A percentile compares a stretch with the other conserved stretches of the same genome.
Evolutionary conservation across 2,329 filamentous ascomycete species (phyloP).

Genomic region (Basipetospora chlamydospora): DNA sequence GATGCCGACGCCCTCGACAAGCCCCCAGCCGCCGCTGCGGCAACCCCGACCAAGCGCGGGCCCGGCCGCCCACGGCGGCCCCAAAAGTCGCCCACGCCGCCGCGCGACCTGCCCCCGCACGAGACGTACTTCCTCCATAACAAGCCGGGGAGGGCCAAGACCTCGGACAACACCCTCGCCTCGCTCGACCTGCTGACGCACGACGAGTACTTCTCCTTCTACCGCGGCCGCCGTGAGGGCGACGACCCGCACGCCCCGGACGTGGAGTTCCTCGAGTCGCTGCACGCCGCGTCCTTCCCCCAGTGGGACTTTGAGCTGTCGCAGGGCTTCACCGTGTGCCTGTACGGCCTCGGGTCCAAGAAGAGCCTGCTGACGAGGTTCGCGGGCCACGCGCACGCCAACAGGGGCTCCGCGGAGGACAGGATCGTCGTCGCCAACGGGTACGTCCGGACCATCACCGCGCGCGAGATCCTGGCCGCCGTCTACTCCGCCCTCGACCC

Average conservation of each 20-base stretch:
- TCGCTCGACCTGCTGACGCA: constrained; percentile 68
- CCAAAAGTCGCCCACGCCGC: constrained; percentile 62
- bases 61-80: constrained; percentile 19
- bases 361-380: constrained; percentile 59
- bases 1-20: constrained; percentile 19
- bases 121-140: constrained; percentile 94
- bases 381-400: constrained; percentile 47
- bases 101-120: constrained; percentile 68
- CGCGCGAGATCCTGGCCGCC: constrained; percentile 56
- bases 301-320: constrained; percentile 89
- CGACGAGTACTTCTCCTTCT: constrained; percentile 69
- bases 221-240: constrained; percentile 38
- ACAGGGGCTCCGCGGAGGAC: constrained; percentile 13
- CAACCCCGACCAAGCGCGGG: constrained; percentile 36
- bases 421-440: constrained; percentile 76
- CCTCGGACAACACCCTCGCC: constrained; percentile 72
- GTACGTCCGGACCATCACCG: constrained; percentile 51
- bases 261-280: constrained; percentile 52
- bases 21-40: constrained; percentile 19
- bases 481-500: constrained; percentile 49
- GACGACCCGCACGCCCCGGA: constrained; percentile 57
- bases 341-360: constrained; percentile 92
- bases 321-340: constrained; percentile 74
- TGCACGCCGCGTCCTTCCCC: constrained; percentile 70
- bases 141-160: constrained; percentile 64